phyloP scores from a whole-genome alignment of 2,329 filamentous ascomycete genomes.

The Fusarium beomiforme region DNA sequence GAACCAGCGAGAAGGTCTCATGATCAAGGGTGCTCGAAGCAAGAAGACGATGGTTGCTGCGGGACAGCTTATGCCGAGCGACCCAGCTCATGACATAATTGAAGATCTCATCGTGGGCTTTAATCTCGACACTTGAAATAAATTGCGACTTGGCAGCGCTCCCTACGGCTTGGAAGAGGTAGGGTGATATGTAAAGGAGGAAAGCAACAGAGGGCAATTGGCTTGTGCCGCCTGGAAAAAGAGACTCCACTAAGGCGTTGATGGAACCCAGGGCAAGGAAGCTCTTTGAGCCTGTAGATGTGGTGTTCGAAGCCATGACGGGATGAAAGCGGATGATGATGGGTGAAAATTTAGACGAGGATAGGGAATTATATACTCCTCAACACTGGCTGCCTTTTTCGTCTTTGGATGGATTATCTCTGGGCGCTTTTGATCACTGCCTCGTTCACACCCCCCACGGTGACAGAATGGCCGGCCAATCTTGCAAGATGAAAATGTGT shows the following conservation, averaged over 20 bases:
- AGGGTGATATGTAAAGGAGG: conserved; percentile 3
- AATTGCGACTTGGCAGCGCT: neutral
- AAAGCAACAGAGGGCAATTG: neutral
- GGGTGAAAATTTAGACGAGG: neutral
- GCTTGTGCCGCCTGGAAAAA: neutral
- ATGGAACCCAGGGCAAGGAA: neutral
- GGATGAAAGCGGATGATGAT: no score
- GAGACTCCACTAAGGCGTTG: neutral
- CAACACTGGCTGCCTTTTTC: neutral
- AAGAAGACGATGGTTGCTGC: conserved; percentile 19
- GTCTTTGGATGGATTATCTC: neutral
- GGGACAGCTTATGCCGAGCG: conserved; percentile 15
- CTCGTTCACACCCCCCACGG: neutral
- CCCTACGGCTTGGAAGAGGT: neutral
- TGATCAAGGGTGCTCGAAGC: conserved; percentile 13
- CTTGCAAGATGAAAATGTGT: no score
- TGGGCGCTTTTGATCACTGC: neutral
- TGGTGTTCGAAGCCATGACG: neutral
- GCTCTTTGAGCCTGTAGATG: neutral
- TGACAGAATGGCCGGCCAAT: no score
- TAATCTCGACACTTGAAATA: conserved; percentile 24
- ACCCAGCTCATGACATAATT: conserved; percentile 30
- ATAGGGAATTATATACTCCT: neutral
- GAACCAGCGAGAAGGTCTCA: neutral
- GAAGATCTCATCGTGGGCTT: conserved; percentile 21